Percentiles rank a stretch among this genome's conserved stretches.
phyloP scores from a whole-genome alignment of 2,329 filamentous ascomycete species.

The Cadophora sp. region DNA sequence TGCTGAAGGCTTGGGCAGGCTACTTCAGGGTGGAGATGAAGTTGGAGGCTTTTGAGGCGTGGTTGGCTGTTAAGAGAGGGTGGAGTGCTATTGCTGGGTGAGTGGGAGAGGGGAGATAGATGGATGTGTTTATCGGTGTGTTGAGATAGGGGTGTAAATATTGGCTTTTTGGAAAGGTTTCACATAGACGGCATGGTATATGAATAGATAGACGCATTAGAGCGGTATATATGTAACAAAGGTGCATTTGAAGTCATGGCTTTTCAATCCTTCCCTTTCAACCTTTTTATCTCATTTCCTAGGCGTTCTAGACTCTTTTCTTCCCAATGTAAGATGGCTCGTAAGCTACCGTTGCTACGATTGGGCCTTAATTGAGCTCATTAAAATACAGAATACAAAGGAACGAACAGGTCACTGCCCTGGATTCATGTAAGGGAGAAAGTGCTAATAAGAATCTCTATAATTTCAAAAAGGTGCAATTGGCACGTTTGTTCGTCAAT shows the following conservation, averaged over 20 bases:
- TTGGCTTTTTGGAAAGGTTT: not conserved
- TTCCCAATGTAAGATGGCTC: no score
- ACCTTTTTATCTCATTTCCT: not conserved
- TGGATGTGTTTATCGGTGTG: slow-evolving; percentile 7
- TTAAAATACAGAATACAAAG: no score
- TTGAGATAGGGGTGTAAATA: not conserved
- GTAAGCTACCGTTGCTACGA: no score
- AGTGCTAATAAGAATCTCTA: no score
- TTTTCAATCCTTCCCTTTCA: not conserved
- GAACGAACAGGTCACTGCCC: no score
- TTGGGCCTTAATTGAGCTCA: no score
- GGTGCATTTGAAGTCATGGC: not conserved
- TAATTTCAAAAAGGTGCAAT: no score
- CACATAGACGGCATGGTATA: slow-evolving; percentile 1
- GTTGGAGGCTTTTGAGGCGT: slow-evolving; percentile 68
- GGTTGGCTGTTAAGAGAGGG: slow-evolving; percentile 60
- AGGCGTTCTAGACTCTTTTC: not conserved
- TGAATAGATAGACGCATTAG: slow-evolving; percentile 7
- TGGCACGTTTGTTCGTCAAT: no score
- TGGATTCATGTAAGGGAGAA: no score
- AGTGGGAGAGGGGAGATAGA: not conserved
- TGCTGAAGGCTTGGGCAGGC: slow-evolving; percentile 63
- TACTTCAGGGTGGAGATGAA: slow-evolving; percentile 67
- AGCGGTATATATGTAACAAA: not conserved
- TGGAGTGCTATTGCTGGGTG: slow-evolving; percentile 25